Base-by-base conservation (phyloP, 1,139 yeast genomes). In the Candida sp. region DNA sequence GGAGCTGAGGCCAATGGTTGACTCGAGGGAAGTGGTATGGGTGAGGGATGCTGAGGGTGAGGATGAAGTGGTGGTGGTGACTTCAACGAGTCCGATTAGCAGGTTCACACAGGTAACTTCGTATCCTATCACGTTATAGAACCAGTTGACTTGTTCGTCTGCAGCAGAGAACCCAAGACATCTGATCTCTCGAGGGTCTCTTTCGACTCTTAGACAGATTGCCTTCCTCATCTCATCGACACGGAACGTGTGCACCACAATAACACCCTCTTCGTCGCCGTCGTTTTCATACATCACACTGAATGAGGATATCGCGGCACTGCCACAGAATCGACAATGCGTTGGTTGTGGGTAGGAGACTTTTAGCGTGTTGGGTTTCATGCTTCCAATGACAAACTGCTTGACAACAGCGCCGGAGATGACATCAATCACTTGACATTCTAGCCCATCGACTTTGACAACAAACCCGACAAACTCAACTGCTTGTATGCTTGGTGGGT, bases 111-210 rank as follows among this genome's bases (percentile, higher is more conserved):
- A 96, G 0, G 93, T 88, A 7, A 84, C 70, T 59, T 87, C 86
- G 96, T 96, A 90, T 23, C 85, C 84, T 59, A 85, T 90, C 8
- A 89, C 84, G 52, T 81, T 70, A 41, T 80, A 77, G 49, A 83
- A 75, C 85, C 90, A 86, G 65, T 84, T 83, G 56, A 84, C 88
- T 50, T 83, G 83, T 61, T 90, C 96, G 23, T 80, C 76, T 2
- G 85, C 91, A 0, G 88, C 84, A 54, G 85, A 90, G 62, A 90
- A 88, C 40, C 97, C 97, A 42, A 88, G 76, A 69, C 97, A 91
- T 72, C 97, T 81, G 42, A 90, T 89, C 71, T 91, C 97, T 62
- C 96, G 79, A 1, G 94, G 91, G 69, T 91, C 97, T 79, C 97
- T 86, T 68, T 91, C 97, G 37, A 89, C 96, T 69, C 97, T 83